Percentiles rank a stretch among this genome's conserved stretches.
Evolutionary conservation across 331 rosid species (phyloP).

Genomic region (Spiraea crenata): DNA sequence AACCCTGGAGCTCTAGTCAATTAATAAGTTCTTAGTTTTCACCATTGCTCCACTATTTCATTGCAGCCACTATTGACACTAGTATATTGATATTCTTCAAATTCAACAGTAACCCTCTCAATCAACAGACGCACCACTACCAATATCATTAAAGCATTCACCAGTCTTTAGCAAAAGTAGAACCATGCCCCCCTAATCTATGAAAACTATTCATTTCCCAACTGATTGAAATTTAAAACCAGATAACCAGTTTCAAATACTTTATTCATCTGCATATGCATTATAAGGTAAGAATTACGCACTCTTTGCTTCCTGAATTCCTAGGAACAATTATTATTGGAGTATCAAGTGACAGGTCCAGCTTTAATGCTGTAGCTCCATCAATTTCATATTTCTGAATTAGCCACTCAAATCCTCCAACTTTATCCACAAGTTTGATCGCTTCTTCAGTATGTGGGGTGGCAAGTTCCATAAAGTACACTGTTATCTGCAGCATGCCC

Average conservation of each 20-base stretch:
- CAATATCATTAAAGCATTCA: neutral
- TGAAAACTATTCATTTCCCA: neutral
- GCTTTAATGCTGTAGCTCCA: conserved; percentile 85
- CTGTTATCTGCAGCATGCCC: conserved; percentile 62
- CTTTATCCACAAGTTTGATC: conserved; percentile 90
- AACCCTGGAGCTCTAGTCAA: neutral
- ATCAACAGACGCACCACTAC: neutral
- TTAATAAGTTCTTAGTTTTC: neutral
- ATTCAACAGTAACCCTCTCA: neutral
- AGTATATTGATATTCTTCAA: neutral
- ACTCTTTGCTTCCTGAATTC: conserved; percentile 91
- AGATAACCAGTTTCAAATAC: neutral
- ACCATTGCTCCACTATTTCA: neutral
- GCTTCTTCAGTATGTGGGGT: conserved; percentile 89
- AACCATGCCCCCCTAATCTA: conserved; percentile 3
- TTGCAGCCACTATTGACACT: neutral
- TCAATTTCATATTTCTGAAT: conserved; percentile 94
- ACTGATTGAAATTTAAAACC: neutral
- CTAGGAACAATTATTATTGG: conserved; percentile 86
- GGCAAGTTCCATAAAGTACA: conserved; percentile 93
- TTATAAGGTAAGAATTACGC: conserved; percentile 30
- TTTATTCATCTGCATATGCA: neutral
- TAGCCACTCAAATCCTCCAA: conserved; percentile 96
- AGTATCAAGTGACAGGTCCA: conserved; percentile 92
- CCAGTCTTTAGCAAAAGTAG: neutral